Evolutionary conservation across 208 protist genomes (phyloP), one percentile per base, ranked within the genome.

Genomic region (Phytomonas sp.): DNA sequence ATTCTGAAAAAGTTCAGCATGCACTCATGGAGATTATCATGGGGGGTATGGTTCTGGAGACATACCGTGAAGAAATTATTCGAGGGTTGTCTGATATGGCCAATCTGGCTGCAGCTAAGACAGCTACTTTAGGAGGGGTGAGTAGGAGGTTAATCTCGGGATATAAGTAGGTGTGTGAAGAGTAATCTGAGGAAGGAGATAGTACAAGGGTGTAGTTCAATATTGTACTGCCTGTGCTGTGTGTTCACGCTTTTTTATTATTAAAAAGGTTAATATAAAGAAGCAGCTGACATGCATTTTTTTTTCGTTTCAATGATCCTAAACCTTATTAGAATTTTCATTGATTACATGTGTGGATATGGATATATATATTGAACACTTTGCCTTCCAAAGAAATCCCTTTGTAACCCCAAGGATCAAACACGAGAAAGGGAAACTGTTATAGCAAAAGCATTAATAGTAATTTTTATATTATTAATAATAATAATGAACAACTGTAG

Each of bases 31-130:
- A 99, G 86, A 96, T 99, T 71, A 78, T 99, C 14, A 98, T 99
- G 93, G 98, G 98, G 32, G 97, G 97, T 29, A 93, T 99, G 84
- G 98, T 99, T 60, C 81, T 99, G 14, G 98, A 99, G 76, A 99
- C 96, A 49, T 98, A 91, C 42, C 82, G 95, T 8, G 80, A 92
- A 29, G 91, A 97, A 67, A 94, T 98, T 49, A 42, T 98, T 23
- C 84, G 81, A 19, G 77, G 77, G 33, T 63, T 88, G 59, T 69
- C 71, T 2, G 94, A 90, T 36, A 93, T 93, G 86, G 79, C 42
- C 34, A 66, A 76, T 33, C 70, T 86, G 16, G 5, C 45, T 19
- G 45, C 45, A 56, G 45, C 45, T 19, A 56, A 56, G 4, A 26
- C 45, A 0, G 45, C 45, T 56, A 56, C 45, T 23, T 26, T 56